These are phyloP conservation scores for Puccinia horiana DNA, from an alignment of 1,284 basidiomycete genomes.

Conservation along the genomic window DNA sequence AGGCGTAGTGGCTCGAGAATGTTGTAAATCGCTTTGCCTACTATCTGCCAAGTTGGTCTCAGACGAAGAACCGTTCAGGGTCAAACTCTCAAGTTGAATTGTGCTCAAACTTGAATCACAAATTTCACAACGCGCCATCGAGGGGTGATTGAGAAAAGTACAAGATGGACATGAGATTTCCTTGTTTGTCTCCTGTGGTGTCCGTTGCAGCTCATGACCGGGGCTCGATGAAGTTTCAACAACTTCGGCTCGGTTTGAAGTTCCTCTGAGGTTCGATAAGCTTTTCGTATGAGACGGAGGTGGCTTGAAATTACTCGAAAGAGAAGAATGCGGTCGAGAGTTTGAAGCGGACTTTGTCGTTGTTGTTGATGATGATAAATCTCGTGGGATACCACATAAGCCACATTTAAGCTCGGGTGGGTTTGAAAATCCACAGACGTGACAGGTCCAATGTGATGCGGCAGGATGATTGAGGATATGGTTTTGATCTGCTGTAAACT, in stretches of 20 bases:
- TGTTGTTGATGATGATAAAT: background rate
- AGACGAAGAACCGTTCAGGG: slow-evolving; percentile 53
- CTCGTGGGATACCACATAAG: slow-evolving; percentile 38
- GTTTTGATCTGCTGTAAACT: slow-evolving; percentile 51
- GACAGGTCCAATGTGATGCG: slow-evolving; percentile 48
- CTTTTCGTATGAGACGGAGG: background rate
- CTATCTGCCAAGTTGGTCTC: slow-evolving; percentile 53
- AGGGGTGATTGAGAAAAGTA: slow-evolving; percentile 86
- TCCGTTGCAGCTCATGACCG: background rate
- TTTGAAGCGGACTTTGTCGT: background rate
- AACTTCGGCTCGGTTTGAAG: slow-evolving; percentile 17
- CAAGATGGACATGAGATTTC: slow-evolving; percentile 75
- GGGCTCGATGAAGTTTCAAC: slow-evolving; percentile 39
- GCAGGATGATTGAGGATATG: slow-evolving; percentile 8
- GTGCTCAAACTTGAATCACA: slow-evolving; percentile 70
- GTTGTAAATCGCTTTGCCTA: slow-evolving; percentile 50
- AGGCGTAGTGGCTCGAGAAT: slow-evolving; percentile 65
- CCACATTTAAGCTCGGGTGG: slow-evolving; percentile 17
- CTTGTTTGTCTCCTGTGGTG: background rate
- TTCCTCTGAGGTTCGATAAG: slow-evolving; percentile 3
- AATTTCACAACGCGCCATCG: slow-evolving; percentile 77
- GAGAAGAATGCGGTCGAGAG: slow-evolving; percentile 15
- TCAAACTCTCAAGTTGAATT: background rate
- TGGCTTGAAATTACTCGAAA: background rate
- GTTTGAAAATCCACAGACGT: slow-evolving; percentile 50